Evolutionary conservation across 352 stramenopile genomes (phyloP), one percentile per base, ranked within the genome.

Genomic region (Phytopythium cucurbitacearum): DNA sequence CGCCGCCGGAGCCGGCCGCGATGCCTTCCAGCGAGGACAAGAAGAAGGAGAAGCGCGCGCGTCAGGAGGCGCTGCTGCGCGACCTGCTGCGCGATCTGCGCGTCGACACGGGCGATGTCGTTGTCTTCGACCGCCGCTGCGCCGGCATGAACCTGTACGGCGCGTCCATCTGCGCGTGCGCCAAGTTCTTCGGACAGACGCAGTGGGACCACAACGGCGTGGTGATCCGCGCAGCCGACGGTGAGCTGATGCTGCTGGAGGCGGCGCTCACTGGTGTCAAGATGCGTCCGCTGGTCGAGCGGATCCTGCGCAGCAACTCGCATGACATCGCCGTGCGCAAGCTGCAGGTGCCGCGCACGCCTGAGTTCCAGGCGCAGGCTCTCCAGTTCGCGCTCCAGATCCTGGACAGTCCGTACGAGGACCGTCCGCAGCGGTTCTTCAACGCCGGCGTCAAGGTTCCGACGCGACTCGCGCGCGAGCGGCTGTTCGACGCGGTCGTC

Each of bases 181-280:
- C 85, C 46, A 95, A 95, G 62, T 70, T 92, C 44, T 89, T 92
- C 43, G 83, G 83, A 11, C 65, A 78, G 40, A 94, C 85, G 40
- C 80, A 79, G 35, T 95, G 82, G 80, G 85, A 95, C 63, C 85
- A 94, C 67, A 95, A 91, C 58, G 85, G 85, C 42, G 79, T 93
- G 16, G 72, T 95, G 33, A 55, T 92, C 11, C 75, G 80, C 9
- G 57, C 40, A 3, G 56, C 44, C 48, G 61, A 73, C 16, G 66
- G 72, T 13, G 66, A 89, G 54, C 64, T 93, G 33, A 76, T 88
- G 16, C 65, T 95, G 35, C 53, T 93, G 1, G 83, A 95, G 46
- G 85, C 83, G 3, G 55, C 83, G 40, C 69, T 95, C 42, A 78
- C 79, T 15, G 85, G 85, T 61, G 81, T 94, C 56, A 95, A 95